Evolutionary conservation across 176 grass and related monocot genomes (phyloP).

Genomic region (Pontederia paniculata): DNA sequence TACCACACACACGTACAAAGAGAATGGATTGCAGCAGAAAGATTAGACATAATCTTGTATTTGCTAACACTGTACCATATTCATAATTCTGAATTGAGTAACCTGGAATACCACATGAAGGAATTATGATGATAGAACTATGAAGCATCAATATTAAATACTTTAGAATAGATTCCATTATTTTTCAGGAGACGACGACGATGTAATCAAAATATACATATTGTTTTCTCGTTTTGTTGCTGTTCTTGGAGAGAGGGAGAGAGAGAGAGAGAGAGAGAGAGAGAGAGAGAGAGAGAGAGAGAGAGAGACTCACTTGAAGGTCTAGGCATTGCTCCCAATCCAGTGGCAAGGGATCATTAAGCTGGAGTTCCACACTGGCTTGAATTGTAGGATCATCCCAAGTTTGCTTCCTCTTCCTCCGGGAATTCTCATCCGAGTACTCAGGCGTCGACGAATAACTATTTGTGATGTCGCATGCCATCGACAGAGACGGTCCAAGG

Average conservation of each 20-base stretch:
- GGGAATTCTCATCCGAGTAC: background rate
- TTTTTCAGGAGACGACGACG: too few relatives aligned
- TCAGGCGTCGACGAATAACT: background rate
- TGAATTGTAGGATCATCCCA: slow-evolving; percentile 8
- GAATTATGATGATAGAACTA: too few relatives aligned
- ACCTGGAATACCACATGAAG: too few relatives aligned
- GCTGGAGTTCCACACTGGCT: slow-evolving; percentile 25
- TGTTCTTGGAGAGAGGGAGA: background rate
- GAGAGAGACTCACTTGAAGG: slow-evolving; percentile 21
- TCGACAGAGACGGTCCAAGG: slow-evolving; percentile 22
- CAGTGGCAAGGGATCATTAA: slow-evolving; percentile 29
- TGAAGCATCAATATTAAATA: too few relatives aligned
- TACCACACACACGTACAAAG: too few relatives aligned
- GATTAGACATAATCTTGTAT: too few relatives aligned
- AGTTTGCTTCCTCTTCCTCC: slow-evolving; percentile 17
- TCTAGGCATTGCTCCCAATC: slow-evolving; percentile 38
- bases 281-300: slow-evolving; percentile 15
- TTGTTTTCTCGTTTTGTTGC: too few relatives aligned
- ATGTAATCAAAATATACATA: too few relatives aligned
- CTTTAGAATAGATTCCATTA: too few relatives aligned
- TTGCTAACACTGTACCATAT: too few relatives aligned
- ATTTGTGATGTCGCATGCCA: slow-evolving; percentile 3
- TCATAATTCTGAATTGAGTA: too few relatives aligned
- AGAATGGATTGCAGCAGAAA: too few relatives aligned
- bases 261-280: slow-evolving; percentile 1